Evolutionary conservation across 2,329 filamentous ascomycete genomes (phyloP), one percentile per base, ranked within the genome.

Genomic region (Onygenales sp.): DNA sequence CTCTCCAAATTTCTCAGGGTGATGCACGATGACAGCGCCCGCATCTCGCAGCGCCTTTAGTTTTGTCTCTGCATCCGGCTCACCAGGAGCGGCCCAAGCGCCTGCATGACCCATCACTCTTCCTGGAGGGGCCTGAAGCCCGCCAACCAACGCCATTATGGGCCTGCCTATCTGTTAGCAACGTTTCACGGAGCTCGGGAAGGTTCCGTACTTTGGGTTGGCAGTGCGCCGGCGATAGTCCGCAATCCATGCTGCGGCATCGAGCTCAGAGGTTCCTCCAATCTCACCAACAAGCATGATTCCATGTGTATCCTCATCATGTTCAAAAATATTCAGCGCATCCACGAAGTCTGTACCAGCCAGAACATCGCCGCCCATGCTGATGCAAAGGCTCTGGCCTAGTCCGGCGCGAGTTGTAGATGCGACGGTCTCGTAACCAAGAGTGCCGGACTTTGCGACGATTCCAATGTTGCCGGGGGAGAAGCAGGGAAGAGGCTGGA

Each of bases 71-170:
- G 83, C 80, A 55, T 76, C 76, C 3, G 82, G 79, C 63, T 91
- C 86, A 17, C 84, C 84, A 6, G 82, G 77, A 1, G 82, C 77
- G 51, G 77, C 75, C 74, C 87, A 88, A 11, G 87, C 87, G 43
- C 87, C 87, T 8, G 87, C 85, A 65, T 92, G 87, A 8, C 87
- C 87, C 86, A 91, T 90, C 43, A 88, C 78, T 21, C 79, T 77
- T 11, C 83, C 83, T 13, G 74, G 71, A 5, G 78, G 77, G n/a
- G 84, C 84, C 57, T 81, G 71, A 47, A 83, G 70, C 4, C 87
- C 87, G 33, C 80, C 86, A 32, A 91, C 75, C 5, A 89, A 73
- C 46, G 83, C 87, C 62, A 85, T 82, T 44, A 91, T 87, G 0
- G 87, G 87, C 61, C 82, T 85, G 33, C 13, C 7, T 13, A 46